Conservation (phyloP, 129 eudicot genomes). For the Lactuca sativa region DNA sequence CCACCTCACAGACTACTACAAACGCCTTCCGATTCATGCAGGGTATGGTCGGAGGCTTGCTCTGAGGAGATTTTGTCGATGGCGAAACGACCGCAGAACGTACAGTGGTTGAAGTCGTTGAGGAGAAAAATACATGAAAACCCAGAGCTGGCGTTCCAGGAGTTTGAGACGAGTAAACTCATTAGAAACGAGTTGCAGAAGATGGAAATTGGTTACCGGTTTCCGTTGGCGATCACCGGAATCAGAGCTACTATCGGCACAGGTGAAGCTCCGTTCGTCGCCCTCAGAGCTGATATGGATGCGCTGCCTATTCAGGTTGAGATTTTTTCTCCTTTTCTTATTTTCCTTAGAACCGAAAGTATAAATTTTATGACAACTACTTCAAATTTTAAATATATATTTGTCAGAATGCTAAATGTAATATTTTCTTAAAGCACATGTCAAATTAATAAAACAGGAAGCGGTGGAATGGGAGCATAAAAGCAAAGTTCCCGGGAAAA, state of each 20-base stretch:
- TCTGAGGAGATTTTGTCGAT: conserved; percentile 27
- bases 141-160: conserved; percentile 60
- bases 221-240: conserved; percentile 55
- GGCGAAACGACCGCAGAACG: conserved; percentile 37
- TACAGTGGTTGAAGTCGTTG: conserved; percentile 41
- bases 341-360: neutral
- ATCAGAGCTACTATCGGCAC: conserved; percentile 49
- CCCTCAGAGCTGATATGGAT: conserved; percentile 65
- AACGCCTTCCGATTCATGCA: conserved; percentile 7
- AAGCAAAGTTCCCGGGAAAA: conserved; percentile 45
- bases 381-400: no score
- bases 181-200: conserved; percentile 38
- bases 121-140: conserved; percentile 56
- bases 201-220: conserved; percentile 36
- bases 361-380: neutral
- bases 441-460: conserved; percentile 14
- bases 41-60: conserved; percentile 27
- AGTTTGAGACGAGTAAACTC: conserved; percentile 50
- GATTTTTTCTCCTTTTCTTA: neutral
- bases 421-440: neutral
- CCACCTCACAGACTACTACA: neutral
- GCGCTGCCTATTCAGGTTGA: conserved; percentile 66
- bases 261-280: conserved; percentile 52
- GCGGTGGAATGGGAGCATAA: conserved; percentile 47
- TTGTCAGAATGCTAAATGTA: neutral